These are phyloP conservation scores for Acacia acuminata DNA, from an alignment of 306 rosid genomes.

Conservation along the genomic window DNA sequence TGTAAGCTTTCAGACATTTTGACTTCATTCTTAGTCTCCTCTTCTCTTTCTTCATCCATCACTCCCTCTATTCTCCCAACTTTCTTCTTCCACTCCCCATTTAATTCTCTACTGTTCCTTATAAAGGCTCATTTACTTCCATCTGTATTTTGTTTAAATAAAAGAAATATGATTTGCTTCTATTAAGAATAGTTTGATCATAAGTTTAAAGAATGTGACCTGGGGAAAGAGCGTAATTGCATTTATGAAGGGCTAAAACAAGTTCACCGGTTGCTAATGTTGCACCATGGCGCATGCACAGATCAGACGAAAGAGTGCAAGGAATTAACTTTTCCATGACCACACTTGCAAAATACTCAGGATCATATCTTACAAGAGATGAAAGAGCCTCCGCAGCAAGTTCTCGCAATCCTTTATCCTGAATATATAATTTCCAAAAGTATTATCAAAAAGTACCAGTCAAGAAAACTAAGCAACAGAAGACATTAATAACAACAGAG, in stretches of 20 bases:
- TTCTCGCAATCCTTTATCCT: constrained; percentile 97
- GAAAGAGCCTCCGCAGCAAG: constrained; percentile 89
- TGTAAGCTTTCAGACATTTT: neutral
- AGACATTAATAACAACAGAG: constrained; percentile 1
- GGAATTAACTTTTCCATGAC: constrained; percentile 78
- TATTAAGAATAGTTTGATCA: constrained; percentile 24
- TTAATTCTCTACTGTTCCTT: neutral
- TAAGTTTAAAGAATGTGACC: constrained; percentile 52
- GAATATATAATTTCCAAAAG: constrained; percentile 40
- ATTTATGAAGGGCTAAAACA: constrained; percentile 68
- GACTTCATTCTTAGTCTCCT: neutral
- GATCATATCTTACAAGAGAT: constrained; percentile 79
- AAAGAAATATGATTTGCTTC: constrained; percentile 6
- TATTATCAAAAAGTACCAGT: constrained; percentile 25
- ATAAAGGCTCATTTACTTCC: neutral
- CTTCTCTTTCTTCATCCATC: neutral
- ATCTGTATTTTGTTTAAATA: neutral
- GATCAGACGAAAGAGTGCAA: constrained; percentile 86
- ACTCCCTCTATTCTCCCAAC: neutral
- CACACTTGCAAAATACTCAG: constrained; percentile 62
- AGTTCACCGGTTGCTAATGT: constrained; percentile 85
- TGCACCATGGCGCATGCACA: constrained; percentile 97
- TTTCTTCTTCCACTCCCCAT: neutral
- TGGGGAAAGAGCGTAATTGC: constrained; percentile 61
- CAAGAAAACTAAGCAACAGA: constrained; percentile 24